Evolutionary conservation across 2,329 filamentous ascomycete species (phyloP).

Genomic region (Ascochyta pisi): DNA sequence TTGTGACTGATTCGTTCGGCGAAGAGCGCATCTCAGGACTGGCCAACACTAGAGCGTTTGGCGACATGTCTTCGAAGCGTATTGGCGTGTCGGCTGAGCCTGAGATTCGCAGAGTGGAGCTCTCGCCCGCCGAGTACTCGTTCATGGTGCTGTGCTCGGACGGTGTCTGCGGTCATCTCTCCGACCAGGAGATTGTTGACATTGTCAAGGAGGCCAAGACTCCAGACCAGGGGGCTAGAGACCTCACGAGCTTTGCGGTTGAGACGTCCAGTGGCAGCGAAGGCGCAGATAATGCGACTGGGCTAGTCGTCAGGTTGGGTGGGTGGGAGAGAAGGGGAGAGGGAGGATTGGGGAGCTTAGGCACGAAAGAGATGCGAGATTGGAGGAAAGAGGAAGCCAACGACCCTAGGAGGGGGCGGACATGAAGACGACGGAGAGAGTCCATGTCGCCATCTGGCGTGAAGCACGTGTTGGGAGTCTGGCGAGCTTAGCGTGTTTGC

Average conservation of each 20-base stretch:
- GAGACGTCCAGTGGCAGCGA: conserved; percentile 69
- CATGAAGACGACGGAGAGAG: conserved; percentile 37
- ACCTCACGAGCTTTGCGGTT: conserved; percentile 85
- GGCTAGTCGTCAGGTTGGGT: conserved; percentile 67
- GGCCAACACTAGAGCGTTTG: conserved; percentile 93
- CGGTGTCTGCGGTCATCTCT: conserved; percentile 83
- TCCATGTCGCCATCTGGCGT: neutral
- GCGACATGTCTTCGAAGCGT: conserved; percentile 89
- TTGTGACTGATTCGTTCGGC: conserved; percentile 95
- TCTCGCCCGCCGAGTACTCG: conserved; percentile 82
- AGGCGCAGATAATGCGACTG: conserved; percentile 68
- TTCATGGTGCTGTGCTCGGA: conserved; percentile 91
- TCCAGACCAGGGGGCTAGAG: conserved; percentile 80
- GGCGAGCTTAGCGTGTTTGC: conserved; percentile 3
- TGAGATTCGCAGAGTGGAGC: conserved; percentile 79
- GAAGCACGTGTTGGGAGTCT: neutral
- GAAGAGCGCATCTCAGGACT: conserved; percentile 94
- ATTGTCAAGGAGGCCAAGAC: conserved; percentile 92
- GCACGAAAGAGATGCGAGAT: conserved; percentile 90
- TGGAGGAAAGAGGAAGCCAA: conserved; percentile 80
- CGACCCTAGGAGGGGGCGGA: conserved; percentile 77
- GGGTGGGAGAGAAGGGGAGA: conserved; percentile 76
- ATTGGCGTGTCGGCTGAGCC: conserved; percentile 95
- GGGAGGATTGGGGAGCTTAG: conserved; percentile 85
- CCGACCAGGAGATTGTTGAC: conserved; percentile 95